Base-by-base conservation (phyloP, 2,329 filamentous ascomycete genomes). In the Dryadomyces sulphureus region DNA sequence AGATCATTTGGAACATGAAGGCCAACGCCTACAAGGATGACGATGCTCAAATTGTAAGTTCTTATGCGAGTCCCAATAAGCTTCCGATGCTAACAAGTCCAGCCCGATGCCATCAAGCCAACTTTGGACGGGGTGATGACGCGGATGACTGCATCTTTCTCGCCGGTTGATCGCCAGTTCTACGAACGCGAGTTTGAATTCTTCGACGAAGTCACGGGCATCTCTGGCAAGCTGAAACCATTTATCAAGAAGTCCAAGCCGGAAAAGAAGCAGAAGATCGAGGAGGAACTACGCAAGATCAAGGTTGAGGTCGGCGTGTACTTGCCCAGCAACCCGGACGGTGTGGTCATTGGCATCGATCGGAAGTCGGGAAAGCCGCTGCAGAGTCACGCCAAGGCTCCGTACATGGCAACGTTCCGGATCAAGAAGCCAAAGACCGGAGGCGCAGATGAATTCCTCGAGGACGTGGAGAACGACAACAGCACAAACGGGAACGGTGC, bases 1-100 rank as follows among this genome's bases (percentile, higher is more conserved):
- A 99, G 57, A 96, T 98, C 54, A 98, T 99, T 59, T 99, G 93
- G 92, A 99, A 98, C 61, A 98, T 99, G 83, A 98, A 96, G 62
- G 92, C 92, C 27, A 99, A 98, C 61, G 85, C 89, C 1, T 98
- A 85, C 72, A 98, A 95, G 62, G 93, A 98, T 53, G 90, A 98
- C 56, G 87, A 95, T 54, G 89, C 83, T 14, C 78, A 83, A 55
- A 76, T 94, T 52, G 81, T 85, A 68, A 70, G 79, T 24, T 14
- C 19, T 36, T 38, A 50, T 19, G 19, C 21, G 47, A 52, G 35
- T 32, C 22, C 4, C 7, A 27, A 16, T 19, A 36, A 17, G 9
- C n/a, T 7, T 7, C 7, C 7, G 3, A 25, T 11, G 21, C 38
- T 30, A 47, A 48, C 56, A 58, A 40, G 60, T 46, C 47, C 54